These are phyloP conservation scores for Colletotrichum costaricense DNA, from an alignment of 2,329 filamentous ascomycete species.

Conservation along the genomic window DNA sequence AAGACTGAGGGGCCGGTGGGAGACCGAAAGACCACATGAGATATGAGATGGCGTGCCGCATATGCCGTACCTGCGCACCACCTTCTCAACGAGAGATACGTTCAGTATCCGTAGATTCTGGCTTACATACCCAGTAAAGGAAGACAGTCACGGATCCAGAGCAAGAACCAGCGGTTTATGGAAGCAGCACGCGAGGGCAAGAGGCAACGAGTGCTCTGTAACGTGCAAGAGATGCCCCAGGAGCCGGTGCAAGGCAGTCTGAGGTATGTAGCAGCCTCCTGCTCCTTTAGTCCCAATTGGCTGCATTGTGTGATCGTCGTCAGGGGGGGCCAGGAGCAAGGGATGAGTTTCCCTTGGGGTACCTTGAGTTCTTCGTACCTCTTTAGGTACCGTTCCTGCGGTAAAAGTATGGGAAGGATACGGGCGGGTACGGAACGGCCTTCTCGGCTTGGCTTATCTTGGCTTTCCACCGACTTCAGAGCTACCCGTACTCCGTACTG, in stretches of 20 bases:
- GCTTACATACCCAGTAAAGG: neutral
- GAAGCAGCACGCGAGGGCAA: neutral
- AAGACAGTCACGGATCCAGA: neutral
- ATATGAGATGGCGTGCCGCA: neutral
- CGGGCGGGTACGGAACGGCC: neutral
- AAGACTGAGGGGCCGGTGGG: neutral
- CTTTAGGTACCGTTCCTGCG: neutral
- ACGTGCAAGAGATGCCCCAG: neutral
- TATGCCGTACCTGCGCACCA: neutral
- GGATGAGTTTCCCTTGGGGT: neutral
- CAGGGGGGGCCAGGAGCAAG: neutral
- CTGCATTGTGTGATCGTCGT: constrained; percentile 31
- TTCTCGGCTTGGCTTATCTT: neutral
- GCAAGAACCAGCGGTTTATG: neutral
- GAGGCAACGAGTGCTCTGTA: neutral
- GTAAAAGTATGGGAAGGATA: neutral
- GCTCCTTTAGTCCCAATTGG: constrained; percentile 10
- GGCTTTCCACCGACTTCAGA: neutral
- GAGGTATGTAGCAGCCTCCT: constrained; percentile 32
- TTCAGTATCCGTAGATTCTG: neutral
- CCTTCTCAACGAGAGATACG: neutral
- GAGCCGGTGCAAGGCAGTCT: constrained; percentile 18
- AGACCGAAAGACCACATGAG: neutral
- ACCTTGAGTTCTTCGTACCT: neutral
- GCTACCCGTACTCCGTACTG: neutral